These are phyloP conservation scores for Solanum etuberosum DNA, from an alignment of 257 asterid genomes.

Conservation along the genomic window DNA sequence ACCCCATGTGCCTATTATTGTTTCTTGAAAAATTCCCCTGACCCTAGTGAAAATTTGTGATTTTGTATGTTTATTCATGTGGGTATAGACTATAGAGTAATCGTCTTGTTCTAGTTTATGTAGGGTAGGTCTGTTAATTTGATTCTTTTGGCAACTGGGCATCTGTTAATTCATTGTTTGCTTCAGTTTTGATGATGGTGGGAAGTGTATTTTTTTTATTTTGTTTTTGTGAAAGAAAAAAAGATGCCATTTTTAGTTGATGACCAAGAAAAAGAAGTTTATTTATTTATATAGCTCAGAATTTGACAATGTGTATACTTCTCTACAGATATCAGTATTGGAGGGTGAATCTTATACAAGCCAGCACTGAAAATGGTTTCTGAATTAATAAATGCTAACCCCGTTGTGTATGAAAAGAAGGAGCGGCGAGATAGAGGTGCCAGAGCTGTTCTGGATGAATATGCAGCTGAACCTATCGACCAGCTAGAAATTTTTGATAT, in stretches of 20 bases:
- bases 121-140: neutral
- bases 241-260: neutral
- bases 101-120: neutral
- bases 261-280: neutral
- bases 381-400: constrained; percentile 73
- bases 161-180: neutral
- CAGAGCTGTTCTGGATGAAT: constrained; percentile 44
- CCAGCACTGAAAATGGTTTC: constrained; percentile 33
- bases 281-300: neutral
- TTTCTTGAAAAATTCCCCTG: neutral
- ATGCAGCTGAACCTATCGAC: constrained; percentile 57
- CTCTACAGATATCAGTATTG: neutral
- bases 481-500: constrained; percentile 81
- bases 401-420: constrained; percentile 60
- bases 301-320: neutral
- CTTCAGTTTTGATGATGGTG: neutral
- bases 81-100: neutral
- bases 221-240: neutral
- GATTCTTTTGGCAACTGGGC: neutral
- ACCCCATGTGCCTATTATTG: neutral
- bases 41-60: neutral
- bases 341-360: neutral
- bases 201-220: neutral
- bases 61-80: neutral
- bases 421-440: constrained; percentile 55